phyloP scores from a whole-genome alignment of 2,329 filamentous ascomycete species.

The Seiridium cupressi region DNA sequence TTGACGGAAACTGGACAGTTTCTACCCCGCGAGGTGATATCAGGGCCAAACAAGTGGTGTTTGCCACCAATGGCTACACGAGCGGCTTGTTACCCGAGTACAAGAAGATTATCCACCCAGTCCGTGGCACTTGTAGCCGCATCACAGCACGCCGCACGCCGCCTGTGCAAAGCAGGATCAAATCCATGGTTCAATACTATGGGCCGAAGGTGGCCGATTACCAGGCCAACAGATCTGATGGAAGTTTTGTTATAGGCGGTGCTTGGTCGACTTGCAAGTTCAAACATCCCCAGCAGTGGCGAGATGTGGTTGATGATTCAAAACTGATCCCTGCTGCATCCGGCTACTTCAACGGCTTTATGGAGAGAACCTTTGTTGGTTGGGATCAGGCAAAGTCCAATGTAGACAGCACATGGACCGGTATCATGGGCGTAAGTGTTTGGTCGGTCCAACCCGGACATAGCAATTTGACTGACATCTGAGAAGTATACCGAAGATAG shows the following conservation, averaged over 20 bases:
- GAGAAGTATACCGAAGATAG: not conserved
- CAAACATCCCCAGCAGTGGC: conserved; percentile 35
- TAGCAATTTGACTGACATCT: not conserved
- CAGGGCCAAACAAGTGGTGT: conserved; percentile 3
- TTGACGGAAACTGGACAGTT: not conserved
- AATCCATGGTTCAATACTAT: conserved; percentile 18
- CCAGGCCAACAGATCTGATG: conserved; percentile 37
- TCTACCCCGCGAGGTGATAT: conserved; percentile 3
- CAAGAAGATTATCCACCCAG: conserved; percentile 4
- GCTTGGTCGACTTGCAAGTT: conserved; percentile 30
- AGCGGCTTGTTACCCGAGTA: conserved; percentile 8
- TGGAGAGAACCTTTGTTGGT: conserved; percentile 42
- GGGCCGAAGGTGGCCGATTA: conserved; percentile 27
- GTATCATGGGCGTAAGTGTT: conserved; percentile 20
- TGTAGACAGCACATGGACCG: conserved; percentile 38
- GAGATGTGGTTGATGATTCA: conserved; percentile 40
- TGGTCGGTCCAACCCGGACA: not conserved
- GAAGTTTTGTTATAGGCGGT: conserved; percentile 43
- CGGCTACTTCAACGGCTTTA: conserved; percentile 41
- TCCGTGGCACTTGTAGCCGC: conserved; percentile 13
- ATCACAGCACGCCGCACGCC: conserved; percentile 8
- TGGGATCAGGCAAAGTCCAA: conserved; percentile 42
- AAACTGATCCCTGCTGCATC: conserved; percentile 35
- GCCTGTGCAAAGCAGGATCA: conserved; percentile 10
- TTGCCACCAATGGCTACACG: conserved; percentile 11